phyloP scores from a whole-genome alignment of 1,284 basidiomycete species.

The Cystobasidium sp. region DNA sequence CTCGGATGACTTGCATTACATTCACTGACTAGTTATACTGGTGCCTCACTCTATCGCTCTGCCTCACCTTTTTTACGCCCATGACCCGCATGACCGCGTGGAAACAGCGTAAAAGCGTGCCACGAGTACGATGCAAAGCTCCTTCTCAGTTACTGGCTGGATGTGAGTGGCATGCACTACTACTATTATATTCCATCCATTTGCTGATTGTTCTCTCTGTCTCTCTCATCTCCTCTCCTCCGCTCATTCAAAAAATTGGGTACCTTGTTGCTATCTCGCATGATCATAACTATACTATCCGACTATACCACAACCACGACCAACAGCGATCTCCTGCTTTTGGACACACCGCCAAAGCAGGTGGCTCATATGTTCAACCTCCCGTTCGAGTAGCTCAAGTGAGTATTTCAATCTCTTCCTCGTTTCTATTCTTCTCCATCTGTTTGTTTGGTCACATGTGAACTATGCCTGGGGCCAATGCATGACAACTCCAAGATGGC shows the following conservation, averaged over 20 bases:
- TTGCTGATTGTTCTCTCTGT: neutral
- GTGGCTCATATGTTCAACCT: slow-evolving; percentile 41
- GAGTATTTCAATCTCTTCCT: neutral
- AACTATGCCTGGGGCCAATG: too few species aligned
- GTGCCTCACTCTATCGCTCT: neutral
- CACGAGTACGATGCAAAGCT: slow-evolving; percentile 68
- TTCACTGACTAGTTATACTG: neutral
- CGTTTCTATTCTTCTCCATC: neutral
- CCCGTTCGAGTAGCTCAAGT: slow-evolving; percentile 42
- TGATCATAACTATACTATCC: slow-evolving; percentile 56
- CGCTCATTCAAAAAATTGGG: slow-evolving; percentile 5
- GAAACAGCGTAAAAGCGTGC: slow-evolving; percentile 44
- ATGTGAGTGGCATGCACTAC: slow-evolving; percentile 18
- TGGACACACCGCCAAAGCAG: slow-evolving; percentile 58
- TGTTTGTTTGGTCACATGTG: slow-evolving; percentile 4
- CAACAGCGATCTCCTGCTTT: slow-evolving; percentile 46
- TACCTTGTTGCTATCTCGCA: neutral
- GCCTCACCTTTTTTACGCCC: neutral
- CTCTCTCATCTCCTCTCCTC: slow-evolving; percentile 3
- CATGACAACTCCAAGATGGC: too few species aligned
- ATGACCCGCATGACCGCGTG: neutral
- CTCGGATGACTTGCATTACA: neutral
- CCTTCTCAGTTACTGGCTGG: slow-evolving; percentile 89
- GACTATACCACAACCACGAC: slow-evolving; percentile 59
- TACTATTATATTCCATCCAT: neutral